A percentile compares a stretch with the other conserved stretches of the same genome.
phyloP scores from a whole-genome alignment of 306 rosid species.

The Cicer yamashitae region DNA sequence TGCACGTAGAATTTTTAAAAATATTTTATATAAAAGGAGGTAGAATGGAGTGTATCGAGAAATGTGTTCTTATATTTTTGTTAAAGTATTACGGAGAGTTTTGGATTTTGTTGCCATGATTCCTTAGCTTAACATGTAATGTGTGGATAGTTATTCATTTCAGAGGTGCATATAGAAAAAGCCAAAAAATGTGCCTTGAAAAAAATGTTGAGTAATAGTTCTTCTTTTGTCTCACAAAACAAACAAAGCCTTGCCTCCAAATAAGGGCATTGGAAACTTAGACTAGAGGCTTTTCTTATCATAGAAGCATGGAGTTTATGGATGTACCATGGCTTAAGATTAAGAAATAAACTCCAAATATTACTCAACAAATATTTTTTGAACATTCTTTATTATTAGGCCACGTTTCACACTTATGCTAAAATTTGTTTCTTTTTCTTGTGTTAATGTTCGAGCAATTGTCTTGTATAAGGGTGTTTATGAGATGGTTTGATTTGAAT shows the following conservation, averaged over 20 bases:
- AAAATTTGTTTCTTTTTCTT: not conserved
- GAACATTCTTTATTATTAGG: not conserved
- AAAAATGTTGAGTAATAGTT: conserved; percentile 35
- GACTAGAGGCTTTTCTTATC: conserved; percentile 22
- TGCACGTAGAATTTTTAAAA: too few relatives aligned
- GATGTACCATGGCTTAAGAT: not conserved
- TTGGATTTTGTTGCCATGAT: conserved; percentile 43
- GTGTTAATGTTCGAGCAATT: not conserved
- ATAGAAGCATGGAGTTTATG: conserved; percentile 12
- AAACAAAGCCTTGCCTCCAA: conserved; percentile 30
- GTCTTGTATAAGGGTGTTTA: not conserved
- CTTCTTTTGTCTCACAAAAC: conserved; percentile 4
- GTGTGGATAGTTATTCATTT: conserved; percentile 41
- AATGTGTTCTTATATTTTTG: not conserved
- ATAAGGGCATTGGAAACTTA: conserved; percentile 20
- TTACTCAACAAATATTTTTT: not conserved
- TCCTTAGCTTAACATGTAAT: conserved; percentile 38
- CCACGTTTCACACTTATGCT: not conserved
- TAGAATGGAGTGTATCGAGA: not conserved
- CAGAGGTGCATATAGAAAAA: conserved; percentile 31
- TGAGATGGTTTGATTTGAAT: not conserved
- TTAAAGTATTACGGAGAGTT: not conserved
- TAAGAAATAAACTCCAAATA: conserved; percentile 14
- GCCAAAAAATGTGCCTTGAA: conserved; percentile 45
- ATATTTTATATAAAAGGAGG: too few relatives aligned